A percentile compares a stretch with the other conserved stretches of the same genome.
phyloP scores from a whole-genome alignment of 352 stramenopile species.

The Peronospora belbahrii region DNA sequence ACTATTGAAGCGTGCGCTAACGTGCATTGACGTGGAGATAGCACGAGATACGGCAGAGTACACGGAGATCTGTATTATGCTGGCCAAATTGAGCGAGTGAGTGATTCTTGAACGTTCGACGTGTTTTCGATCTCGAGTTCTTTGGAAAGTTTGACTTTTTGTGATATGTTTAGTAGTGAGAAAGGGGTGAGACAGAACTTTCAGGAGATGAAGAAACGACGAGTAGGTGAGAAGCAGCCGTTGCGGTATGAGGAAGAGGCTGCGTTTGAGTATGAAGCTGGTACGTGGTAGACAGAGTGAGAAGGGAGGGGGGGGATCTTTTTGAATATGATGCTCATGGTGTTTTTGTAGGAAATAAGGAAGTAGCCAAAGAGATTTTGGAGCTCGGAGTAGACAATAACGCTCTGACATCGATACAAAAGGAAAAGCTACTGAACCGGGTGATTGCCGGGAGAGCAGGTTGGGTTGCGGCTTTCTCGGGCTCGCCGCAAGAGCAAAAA shows the following conservation, averaged over 20 bases:
- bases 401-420: conserved; percentile 28
- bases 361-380: conserved; percentile 47
- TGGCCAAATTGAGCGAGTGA: conserved; percentile 42
- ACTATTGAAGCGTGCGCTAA: conserved; percentile 36
- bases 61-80: conserved; percentile 56
- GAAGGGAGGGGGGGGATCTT: neutral
- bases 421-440: conserved; percentile 33
- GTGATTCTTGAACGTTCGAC: conserved; percentile 4
- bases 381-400: conserved; percentile 40
- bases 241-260: conserved; percentile 61
- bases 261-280: conserved; percentile 39
- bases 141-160: neutral
- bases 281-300: neutral
- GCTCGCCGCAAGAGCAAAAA: conserved; percentile 26
- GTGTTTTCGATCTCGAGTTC: too few species aligned
- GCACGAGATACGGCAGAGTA: conserved; percentile 29
- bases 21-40: conserved; percentile 28
- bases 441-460: conserved; percentile 27
- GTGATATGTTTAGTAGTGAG: conserved; percentile 28
- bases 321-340: neutral
- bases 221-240: conserved; percentile 39
- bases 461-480: conserved; percentile 22
- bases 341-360: conserved; percentile 27
- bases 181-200: conserved; percentile 42
- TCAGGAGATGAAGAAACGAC: conserved; percentile 46